Evolutionary conservation across 1,139 yeast species (phyloP), one percentile per base, ranked within the genome.

Genomic region (Hanseniaspora sp.): DNA sequence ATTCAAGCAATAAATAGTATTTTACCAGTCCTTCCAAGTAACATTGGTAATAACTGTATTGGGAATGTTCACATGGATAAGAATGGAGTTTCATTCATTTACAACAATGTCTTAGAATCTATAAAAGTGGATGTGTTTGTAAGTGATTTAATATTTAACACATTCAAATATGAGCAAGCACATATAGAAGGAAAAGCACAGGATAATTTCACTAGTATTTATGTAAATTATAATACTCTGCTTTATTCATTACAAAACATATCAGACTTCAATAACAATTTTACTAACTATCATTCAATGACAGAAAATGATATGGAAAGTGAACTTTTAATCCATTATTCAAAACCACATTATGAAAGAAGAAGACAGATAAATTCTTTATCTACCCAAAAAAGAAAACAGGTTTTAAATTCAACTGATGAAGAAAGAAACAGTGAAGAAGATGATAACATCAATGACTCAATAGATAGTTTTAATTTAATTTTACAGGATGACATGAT

Each of bases 61-160:
- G 54, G 54, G n/a, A 51, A 51, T 15, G 39, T 51, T 15, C 54
- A 51, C 17, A 45, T 51, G 40, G 54, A 51, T 23, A 39, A 35
- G 11, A 51, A 51, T 30, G 54, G 54, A 1, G 33, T 51, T n/a
- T 51, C 54, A 1, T 51, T 51, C 33, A 51, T 51, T 7, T 51
- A 44, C 31, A 51, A 51, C 15, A 51, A 51, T 13, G 35, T 34
- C 11, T 45, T 38, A 15, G 54, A 51, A 18, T 44, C 54, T 8
- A 51, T 51, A 11, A 51, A 51, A 12, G 35, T 51, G 23, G 54
- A 51, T 33, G 45, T 51, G n/a, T 51, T 51, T 38, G 46, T 51
- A 11, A 51, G 54, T 28, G 45, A 51, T 45, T n/a, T 47, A n/a
- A 41, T 51, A 5, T 45, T 51, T 7, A 45, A 34, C n/a, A 44